Evolutionary conservation across 2,329 filamentous ascomycete genomes (phyloP).

Genomic region (Ophiostoma angusticollis): DNA sequence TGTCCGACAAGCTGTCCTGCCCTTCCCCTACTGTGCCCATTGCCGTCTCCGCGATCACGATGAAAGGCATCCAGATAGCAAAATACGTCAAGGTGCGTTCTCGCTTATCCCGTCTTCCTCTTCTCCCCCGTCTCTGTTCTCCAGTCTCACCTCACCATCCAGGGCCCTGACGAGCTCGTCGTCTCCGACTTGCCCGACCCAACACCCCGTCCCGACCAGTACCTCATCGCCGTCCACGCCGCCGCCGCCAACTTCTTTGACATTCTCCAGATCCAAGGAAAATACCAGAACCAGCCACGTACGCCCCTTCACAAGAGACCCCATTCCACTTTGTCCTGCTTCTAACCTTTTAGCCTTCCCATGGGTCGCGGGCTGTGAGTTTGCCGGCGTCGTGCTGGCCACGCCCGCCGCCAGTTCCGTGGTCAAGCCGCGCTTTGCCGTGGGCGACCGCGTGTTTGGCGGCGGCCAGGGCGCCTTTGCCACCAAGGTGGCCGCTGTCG

Average conservation of each 20-base stretch:
- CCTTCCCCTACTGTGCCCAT: no score
- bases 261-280: constrained; percentile 84
- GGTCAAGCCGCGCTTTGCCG: constrained; percentile 45
- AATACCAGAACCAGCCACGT: constrained; percentile 85
- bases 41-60: no score
- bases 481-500: constrained; percentile 55
- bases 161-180: constrained; percentile 69
- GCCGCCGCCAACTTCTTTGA: constrained; percentile 95
- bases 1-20: no score
- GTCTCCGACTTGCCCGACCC: constrained; percentile 67
- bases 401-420: constrained; percentile 35
- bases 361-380: constrained; percentile 79
- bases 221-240: constrained; percentile 76
- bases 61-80: constrained; percentile 23
- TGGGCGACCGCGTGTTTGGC: constrained; percentile 77
- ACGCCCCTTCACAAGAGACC: constrained; percentile 15
- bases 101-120: background rate
- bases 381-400: constrained; percentile 63
- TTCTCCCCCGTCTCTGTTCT: background rate
- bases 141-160: no score
- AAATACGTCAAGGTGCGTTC: constrained; percentile 23
- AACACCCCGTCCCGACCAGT: constrained; percentile 56
- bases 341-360: no score
- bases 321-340: background rate
- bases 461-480: constrained; percentile 78